These are phyloP conservation scores for Volvariella surrecta DNA, from an alignment of 1,284 basidiomycete species.

Conservation along the genomic window DNA sequence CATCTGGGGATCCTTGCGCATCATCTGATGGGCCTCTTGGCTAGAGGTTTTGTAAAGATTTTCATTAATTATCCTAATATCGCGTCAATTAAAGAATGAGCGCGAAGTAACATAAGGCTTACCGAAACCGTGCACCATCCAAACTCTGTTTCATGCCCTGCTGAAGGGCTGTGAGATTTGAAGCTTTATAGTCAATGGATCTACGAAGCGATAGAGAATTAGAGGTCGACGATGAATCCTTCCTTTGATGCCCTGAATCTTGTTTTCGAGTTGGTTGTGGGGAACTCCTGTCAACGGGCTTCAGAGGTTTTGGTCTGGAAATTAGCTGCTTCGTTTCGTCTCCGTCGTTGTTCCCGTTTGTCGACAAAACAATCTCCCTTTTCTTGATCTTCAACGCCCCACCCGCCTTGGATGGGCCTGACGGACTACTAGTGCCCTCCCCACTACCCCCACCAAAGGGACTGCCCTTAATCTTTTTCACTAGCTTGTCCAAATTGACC, in stretches of 20 bases:
- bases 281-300: slow-evolving; percentile 13
- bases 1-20: slow-evolving; percentile 69
- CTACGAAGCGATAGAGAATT: slow-evolving; percentile 10
- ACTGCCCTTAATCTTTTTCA: slow-evolving; percentile 44
- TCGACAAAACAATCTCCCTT: slow-evolving; percentile 10
- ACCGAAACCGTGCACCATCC: slow-evolving; percentile 84
- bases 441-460: slow-evolving; percentile 11
- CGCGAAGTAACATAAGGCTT: slow-evolving; percentile 13
- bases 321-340: slow-evolving; percentile 22
- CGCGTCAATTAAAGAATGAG: slow-evolving; percentile 3
- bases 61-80: slow-evolving; percentile 79
- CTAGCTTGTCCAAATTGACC: slow-evolving; percentile 73
- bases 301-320: slow-evolving; percentile 23
- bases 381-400: slow-evolving; percentile 14
- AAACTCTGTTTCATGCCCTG: slow-evolving; percentile 68
- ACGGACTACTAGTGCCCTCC: slow-evolving; percentile 11
- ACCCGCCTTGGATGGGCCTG: slow-evolving; percentile 3
- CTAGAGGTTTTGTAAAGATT: slow-evolving; percentile 80
- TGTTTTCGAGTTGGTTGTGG: slow-evolving; percentile 25
- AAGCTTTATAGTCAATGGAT: slow-evolving; percentile 8
- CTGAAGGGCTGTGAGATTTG: slow-evolving; percentile 64
- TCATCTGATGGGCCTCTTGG: slow-evolving; percentile 65
- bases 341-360: slow-evolving; percentile 2
- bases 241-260: slow-evolving; percentile 17
- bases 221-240: slow-evolving; percentile 14